Evolutionary conservation across 2,329 filamentous ascomycete species (phyloP), one percentile per base, ranked within the genome.

Genomic region (Leptographium wingfieldii): DNA sequence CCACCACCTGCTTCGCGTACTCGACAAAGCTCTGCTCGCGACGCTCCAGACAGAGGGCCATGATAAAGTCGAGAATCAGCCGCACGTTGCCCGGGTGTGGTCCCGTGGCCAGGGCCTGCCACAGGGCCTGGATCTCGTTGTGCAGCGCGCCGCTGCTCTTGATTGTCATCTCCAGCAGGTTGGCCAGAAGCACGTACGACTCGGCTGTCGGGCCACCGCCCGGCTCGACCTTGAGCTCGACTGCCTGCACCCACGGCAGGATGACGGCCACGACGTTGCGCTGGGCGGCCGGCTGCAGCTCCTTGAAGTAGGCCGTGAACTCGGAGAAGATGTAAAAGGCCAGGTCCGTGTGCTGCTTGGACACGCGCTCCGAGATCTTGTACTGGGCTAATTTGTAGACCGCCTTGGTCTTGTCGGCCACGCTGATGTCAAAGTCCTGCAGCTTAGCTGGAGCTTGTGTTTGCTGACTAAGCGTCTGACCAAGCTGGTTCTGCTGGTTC

Each of bases 331-430:
- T 87, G 60, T 92, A 84, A 68, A 97, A 96, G 0, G 92, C 92
- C 49, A 96, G 75, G 65, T 96, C 91, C 0, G 88, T 83, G 69
- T 99, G 90, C 64, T 95, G 89, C 67, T 89, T 90, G 1, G 92
- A 88, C 48, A 99, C 80, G 25, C 92, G 82, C 67, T 92, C 91
- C 0, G 94, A 97, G 27, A 95, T 95, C 69, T 97, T 92, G 65
- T 96, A 97, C 69, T 99, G 94, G 0, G 95, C 94, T 53, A 95
- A 79, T 73, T 99, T 99, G 74, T 97, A 99, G 3, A 99, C 92
- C 0, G 92, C 92, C 65, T 95, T 95, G 0, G 95, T 99, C 73
- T 96, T 97, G 73, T 99, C 95, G 0, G 92, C 95, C 61, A 99
- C 94, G 70, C 92, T 96, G 67, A 99, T 97, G 68, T 99, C 94